Evolutionary conservation across 202 grass and related monocot species (phyloP), one percentile per base, ranked within the genome.

Genomic region (Hordeum pubiflorum): DNA sequence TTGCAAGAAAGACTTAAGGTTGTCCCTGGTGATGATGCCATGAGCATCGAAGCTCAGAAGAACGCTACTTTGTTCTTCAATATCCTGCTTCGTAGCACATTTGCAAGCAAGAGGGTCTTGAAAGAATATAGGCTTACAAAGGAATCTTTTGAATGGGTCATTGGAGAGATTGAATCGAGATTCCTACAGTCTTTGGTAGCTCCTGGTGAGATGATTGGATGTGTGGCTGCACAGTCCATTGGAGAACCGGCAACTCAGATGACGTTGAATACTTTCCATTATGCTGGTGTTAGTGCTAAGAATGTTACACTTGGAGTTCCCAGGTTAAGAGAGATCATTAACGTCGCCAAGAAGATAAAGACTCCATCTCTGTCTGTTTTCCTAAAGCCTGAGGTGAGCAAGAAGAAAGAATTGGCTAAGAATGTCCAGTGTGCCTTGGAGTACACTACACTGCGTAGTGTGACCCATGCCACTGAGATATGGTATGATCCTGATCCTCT

Each of bases 241-340:
- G 95, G 95, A 38, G 95, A 98, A 85, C 95, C 95, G 80, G 92
- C 92, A 23, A 94, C 92, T 74, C 95, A 98, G 80, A 98, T 98
- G 95, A 94, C 95, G 11, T 74, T 91, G 27, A 94, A 98, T 86
- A 98, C 90, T 55, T 98, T 98, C 82, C 95, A 98, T 69, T 98
- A 93, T 93, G 95, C 95, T 93, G 95, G 95, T 98, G 95, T 98
- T 50, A 98, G 95, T 85, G 95, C 92, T 29, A 98, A 98, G 90
- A 98, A 98, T 81, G 95, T 98, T 34, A 98, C 95, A 71, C 95
- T 98, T 91, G 90, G 95, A 39, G 95, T 98, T 87, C 95, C 95
- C 33, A 88, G 95, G 84, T 72, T 98, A 82, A 92, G 92, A 48
- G 95, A 98, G 76, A 98, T 98, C 81, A 98, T 95, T 77, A 98